Evolutionary conservation across 768 basidiomycete genomes (phyloP), one percentile per base, ranked within the genome.

Genomic region (Phlebiopsis gigantea): DNA sequence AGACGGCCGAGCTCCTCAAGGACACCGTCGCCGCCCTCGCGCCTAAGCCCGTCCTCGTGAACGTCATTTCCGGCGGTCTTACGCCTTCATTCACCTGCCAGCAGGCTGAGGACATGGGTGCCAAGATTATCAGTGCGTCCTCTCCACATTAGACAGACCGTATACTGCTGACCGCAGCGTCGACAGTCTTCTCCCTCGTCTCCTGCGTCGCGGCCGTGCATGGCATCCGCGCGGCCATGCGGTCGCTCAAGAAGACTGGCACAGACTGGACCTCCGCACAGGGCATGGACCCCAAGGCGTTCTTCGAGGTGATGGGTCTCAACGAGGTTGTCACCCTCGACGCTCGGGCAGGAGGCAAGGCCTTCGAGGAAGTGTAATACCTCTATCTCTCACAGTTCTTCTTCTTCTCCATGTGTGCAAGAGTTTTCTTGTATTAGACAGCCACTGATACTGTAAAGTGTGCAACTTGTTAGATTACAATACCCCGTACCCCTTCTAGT

Each of bases 121-220:
- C 87, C 34, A 89, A 88, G 68, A 82, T 90, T 49, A 88, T 89
- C 69, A 88, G 87, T 88, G 57, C 66, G 84, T 73, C 45, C 22
- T 26, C 14, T 50, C 15, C 34, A 5, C n/a, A 5, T 17, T 45
- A n/a, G 4, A 15, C 19, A 14, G 15, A 34, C 29, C 8, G 1
- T 5, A 22, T 34, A 5, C 8, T n/a, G 39, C 56, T 60, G 41
- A 50, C 34, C 34, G 12, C 24, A 14, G 30, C 10, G 29, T 25
- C 45, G 8, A 2, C 8, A 88, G 86, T 89, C 65, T 90, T 89
- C 69, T 88, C 87, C 9, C 73, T 89, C 7, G 85, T 87, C 1
- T 88, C 87, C 22, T 85, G 83, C 59, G 87, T 89, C 28, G 84
- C 87, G 21, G 87, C 85, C 64, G 80, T 88, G 7, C 88, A 90